A percentile compares a stretch with the other conserved stretches of the same genome.
phyloP scores from a whole-genome alignment of 192 early-diverging fungal genomes.

The Lobosporangium transversale region DNA sequence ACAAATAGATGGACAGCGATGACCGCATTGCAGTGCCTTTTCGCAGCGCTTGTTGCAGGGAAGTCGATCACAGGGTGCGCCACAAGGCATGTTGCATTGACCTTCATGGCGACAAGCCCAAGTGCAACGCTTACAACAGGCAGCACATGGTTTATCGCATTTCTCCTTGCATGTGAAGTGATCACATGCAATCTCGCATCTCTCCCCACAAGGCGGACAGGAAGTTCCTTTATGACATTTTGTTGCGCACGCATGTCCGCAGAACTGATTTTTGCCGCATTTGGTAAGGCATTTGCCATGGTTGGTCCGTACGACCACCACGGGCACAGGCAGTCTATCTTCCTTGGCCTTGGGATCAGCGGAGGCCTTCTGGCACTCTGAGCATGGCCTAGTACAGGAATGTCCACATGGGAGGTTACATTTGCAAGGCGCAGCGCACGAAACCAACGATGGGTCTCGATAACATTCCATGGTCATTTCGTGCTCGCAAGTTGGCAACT shows the following conservation, averaged over 20 bases:
- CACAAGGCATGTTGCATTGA: conserved; percentile 59
- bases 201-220: conserved; percentile 46
- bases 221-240: conserved; percentile 20
- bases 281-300: conserved; percentile 50
- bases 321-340: no score
- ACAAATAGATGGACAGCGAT: conserved; percentile 60
- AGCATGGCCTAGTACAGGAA: conserved; percentile 51
- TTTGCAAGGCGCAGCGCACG: conserved; percentile 46
- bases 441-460: neutral
- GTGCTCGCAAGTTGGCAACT: conserved; percentile 57
- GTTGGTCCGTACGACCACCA: no score
- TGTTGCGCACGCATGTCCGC: conserved; percentile 31
- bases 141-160: conserved; percentile 54
- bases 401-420: conserved; percentile 46
- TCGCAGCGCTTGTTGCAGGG: conserved; percentile 65
- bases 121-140: conserved; percentile 57
- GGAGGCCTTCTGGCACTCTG: conserved; percentile 37
- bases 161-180: conserved; percentile 51
- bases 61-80: conserved; percentile 65
- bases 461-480: conserved; percentile 36
- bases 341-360: no score
- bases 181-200: conserved; percentile 51
- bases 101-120: conserved; percentile 67
- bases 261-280: conserved; percentile 47
- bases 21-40: conserved; percentile 56